A percentile compares a stretch with the other conserved stretches of the same genome.
These are phyloP conservation scores for Blastobotrys terrestris DNA, from an alignment of 805 yeast genomes.

Conservation along the genomic window DNA sequence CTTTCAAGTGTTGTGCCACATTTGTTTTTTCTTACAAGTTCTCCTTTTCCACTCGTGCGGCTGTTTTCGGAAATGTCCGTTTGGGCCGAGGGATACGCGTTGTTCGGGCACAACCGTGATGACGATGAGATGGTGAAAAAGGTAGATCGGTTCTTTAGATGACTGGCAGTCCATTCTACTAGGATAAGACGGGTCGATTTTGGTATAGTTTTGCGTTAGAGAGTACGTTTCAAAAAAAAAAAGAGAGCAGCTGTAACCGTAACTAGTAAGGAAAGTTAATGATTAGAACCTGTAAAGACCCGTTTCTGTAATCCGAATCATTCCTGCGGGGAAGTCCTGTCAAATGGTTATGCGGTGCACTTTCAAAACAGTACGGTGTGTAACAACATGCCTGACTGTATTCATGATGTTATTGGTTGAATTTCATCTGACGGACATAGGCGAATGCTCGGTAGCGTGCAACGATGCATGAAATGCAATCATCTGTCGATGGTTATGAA, in stretches of 20 bases:
- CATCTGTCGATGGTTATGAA: no score
- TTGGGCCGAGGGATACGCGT: neutral
- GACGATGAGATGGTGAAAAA: neutral
- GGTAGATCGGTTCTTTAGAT: neutral
- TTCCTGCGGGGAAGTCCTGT: neutral
- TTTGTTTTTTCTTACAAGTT: neutral
- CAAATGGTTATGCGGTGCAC: neutral
- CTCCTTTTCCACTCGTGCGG: neutral
- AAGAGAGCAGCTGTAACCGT: neutral
- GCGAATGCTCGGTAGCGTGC: neutral
- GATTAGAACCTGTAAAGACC: no score
- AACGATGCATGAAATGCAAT: neutral
- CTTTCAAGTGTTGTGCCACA: neutral
- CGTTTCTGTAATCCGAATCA: no score
- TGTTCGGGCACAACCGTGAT: neutral
- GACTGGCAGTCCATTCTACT: no score
- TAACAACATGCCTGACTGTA: no score
- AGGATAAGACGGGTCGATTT: no score
- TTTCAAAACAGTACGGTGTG: no score
- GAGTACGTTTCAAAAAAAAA: no score
- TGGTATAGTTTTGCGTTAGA: no score
- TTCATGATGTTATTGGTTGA: no score
- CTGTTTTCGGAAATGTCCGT: neutral
- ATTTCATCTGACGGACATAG: neutral
- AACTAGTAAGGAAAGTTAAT: no score